Percentiles rank a stretch among this genome's conserved stretches.
These are phyloP conservation scores for Floccularia luteovirens DNA, from an alignment of 768 basidiomycete genomes.

Conservation along the genomic window DNA sequence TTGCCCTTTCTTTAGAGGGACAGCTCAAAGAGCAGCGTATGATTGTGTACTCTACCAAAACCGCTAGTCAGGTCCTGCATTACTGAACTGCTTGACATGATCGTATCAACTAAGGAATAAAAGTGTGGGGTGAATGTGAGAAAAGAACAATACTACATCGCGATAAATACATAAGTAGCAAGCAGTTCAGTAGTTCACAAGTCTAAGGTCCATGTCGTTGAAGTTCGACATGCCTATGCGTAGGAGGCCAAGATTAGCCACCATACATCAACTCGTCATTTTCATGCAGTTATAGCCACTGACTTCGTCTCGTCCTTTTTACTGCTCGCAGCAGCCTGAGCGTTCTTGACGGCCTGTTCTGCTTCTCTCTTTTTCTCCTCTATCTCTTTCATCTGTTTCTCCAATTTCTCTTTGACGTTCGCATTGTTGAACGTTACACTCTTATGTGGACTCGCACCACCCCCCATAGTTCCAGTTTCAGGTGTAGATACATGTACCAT, in stretches of 20 bases:
- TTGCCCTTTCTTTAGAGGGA: slow-evolving; percentile 1
- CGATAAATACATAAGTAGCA: slow-evolving; percentile 13
- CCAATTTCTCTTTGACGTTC: slow-evolving; percentile 27
- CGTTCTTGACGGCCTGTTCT: slow-evolving; percentile 60
- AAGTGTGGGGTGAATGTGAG: not conserved
- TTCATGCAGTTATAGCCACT: slow-evolving; percentile 35
- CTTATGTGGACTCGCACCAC: slow-evolving; percentile 56
- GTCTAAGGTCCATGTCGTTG: not conserved
- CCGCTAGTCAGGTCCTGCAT: not conserved
- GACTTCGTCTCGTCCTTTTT: slow-evolving; percentile 56
- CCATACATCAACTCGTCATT: no score
- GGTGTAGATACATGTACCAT: slow-evolving; percentile 55
- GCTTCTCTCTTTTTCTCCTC: slow-evolving; percentile 58
- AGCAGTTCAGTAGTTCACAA: not conserved
- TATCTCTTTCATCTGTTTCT: slow-evolving; percentile 52
- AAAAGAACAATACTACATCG: slow-evolving; percentile 15
- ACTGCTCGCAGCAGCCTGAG: slow-evolving; percentile 49
- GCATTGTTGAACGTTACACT: slow-evolving; percentile 66
- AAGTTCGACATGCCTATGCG: not conserved
- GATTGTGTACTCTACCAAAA: not conserved
- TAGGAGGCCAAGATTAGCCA: no score
- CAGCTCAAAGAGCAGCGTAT: no score
- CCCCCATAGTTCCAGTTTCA: slow-evolving; percentile 60
- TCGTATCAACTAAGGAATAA: not conserved
- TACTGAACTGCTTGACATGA: no score